Base-by-base conservation (phyloP, 768 basidiomycete genomes). In the Chalciporus sphaerocephalus region DNA sequence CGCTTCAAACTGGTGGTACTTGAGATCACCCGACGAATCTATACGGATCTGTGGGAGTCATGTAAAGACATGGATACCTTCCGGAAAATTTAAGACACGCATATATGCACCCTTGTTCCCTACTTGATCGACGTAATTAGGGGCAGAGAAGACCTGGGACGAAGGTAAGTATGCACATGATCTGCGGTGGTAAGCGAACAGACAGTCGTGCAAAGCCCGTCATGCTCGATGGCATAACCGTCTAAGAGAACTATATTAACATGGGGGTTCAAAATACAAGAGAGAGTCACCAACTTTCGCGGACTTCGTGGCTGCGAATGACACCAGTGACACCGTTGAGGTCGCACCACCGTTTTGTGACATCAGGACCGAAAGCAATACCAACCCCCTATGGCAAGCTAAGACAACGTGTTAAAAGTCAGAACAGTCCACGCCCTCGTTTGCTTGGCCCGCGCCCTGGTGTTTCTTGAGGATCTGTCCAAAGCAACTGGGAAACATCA, bases 371-470 rank as follows among this genome's bases (percentile, higher is more conserved):
- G 65, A 99, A 99, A 5, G 86, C 81, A 51, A 96, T 85, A 17
- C 96, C 96, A 48, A 98, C 93, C 41, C 96, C 96, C 87, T 92
- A 45, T 49, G 40, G 41, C 51, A 49, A 37, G 42, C 30, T 54
- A 44, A 51, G 54, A 45, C 38, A 23, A 39, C 40, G 45, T 56
- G 23, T 32, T 33, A 40, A 24, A 38, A 32, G 38, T 23, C 35
- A 48, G 12, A 23, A 35, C 12, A 46, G n/a, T 47, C 21, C n/a
- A 67, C 86, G 40, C 62, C 91, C 90, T 28, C 96, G 83, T 75
- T 98, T 98, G 61, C 91, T 94, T 11, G 96, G 95, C 5, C 96
- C 95, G 21, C 96, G 83, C 20, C 96, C 96, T 10, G 82, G 82
- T 32, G 71, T 58, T 33, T 86, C 85, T 66, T 97, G 96, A 17